A percentile compares a stretch with the other conserved stretches of the same genome.
phyloP scores from a whole-genome alignment of 441 rosid genomes.

The Gossypium davidsonii region DNA sequence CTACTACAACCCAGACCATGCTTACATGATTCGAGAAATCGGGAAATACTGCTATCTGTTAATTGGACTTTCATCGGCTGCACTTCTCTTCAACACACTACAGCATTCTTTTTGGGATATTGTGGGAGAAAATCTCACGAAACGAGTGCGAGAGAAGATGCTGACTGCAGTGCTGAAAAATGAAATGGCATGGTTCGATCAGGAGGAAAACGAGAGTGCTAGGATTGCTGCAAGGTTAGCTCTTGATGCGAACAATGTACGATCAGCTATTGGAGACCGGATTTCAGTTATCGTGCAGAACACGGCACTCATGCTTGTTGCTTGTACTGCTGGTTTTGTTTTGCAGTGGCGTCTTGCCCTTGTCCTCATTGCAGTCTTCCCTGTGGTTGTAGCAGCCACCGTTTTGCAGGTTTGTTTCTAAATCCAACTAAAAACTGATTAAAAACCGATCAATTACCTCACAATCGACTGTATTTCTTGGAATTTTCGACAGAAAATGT shows the following conservation, averaged over 20 bases:
- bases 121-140: constrained; percentile 94
- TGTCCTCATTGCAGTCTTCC: constrained; percentile 87
- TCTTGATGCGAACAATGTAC: constrained; percentile 90
- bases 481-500: constrained; percentile 76
- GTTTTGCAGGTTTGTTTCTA: constrained; percentile 75
- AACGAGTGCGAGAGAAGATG: constrained; percentile 96
- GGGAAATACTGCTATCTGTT: constrained; percentile 80
- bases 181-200: constrained; percentile 99
- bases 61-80: constrained; percentile 90
- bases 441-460: not conserved
- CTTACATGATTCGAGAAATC: constrained; percentile 75
- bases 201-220: constrained; percentile 92
- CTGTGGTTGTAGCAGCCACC: constrained; percentile 91
- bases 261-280: constrained; percentile 96
- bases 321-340: constrained; percentile 95
- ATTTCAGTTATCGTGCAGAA: constrained; percentile 93
- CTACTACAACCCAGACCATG: constrained; percentile 74
- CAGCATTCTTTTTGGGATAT: constrained; percentile 97
- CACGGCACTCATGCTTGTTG: constrained; percentile 83
- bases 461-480: not conserved
- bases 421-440: not conserved
- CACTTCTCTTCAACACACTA: constrained; percentile 78
- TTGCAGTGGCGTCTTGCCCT: constrained; percentile 99
- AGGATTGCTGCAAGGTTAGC: constrained; percentile 85
- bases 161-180: constrained; percentile 81